These are phyloP conservation scores for Trapa incisa DNA, from an alignment of 345 rosid species.

Conservation along the genomic window DNA sequence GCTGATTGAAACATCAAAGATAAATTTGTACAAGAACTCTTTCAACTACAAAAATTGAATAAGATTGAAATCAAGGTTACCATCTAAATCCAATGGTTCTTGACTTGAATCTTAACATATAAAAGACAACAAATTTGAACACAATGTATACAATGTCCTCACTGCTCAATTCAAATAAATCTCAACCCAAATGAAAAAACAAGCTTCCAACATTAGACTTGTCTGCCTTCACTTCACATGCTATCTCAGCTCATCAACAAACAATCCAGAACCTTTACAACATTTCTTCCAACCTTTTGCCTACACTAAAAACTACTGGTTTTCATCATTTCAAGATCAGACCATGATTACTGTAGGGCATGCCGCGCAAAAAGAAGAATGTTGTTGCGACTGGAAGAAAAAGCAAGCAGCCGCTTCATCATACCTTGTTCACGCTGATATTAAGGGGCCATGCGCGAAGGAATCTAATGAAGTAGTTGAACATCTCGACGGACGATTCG, in stretches of 20 bases:
- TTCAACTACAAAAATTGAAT: too few species aligned
- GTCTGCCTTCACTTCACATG: too few species aligned
- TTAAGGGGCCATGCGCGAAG: constrained; percentile 64
- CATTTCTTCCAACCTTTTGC: background rate
- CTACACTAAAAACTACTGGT: background rate
- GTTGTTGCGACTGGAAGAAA: background rate
- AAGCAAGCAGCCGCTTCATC: background rate
- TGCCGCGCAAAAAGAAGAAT: background rate
- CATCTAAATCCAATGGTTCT: background rate
- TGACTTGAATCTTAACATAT: background rate
- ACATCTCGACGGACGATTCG: constrained; percentile 60
- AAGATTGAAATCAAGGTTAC: background rate
- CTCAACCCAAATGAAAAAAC: too few species aligned
- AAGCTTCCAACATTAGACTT: too few species aligned
- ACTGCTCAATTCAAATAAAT: too few species aligned
- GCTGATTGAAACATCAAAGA: too few species aligned
- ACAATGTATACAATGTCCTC: too few species aligned
- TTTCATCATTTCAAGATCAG: background rate
- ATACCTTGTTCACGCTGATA: constrained; percentile 61
- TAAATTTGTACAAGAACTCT: too few species aligned
- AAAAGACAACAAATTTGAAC: too few species aligned
- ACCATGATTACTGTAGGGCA: background rate
- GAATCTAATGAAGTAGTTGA: constrained; percentile 52
- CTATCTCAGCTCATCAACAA: too few species aligned
- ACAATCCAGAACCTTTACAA: background rate